These are phyloP conservation scores for Phytophthora hibernalis DNA, from an alignment of 352 stramenopile species.

Conservation along the genomic window DNA sequence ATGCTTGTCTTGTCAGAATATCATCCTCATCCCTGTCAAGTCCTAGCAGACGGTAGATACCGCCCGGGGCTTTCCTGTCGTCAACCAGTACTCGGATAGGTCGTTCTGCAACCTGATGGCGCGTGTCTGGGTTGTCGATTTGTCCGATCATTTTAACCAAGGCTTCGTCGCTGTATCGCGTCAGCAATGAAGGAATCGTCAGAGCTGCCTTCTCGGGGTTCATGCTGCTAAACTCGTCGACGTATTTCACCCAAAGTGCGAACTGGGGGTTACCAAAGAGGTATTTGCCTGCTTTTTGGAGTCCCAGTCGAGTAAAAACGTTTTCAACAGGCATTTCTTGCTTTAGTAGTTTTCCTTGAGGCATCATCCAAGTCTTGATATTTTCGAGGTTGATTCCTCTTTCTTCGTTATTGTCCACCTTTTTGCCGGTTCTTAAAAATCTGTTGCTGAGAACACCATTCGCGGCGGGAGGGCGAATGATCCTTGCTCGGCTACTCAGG, in stretches of 20 bases:
- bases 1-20: not conserved
- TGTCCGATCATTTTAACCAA: not conserved
- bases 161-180: not conserved
- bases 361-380: not conserved
- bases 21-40: not conserved
- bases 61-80: not conserved
- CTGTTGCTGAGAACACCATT: no score
- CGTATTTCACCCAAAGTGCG: not conserved
- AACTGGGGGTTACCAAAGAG: not conserved
- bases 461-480: no score
- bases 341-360: not conserved
- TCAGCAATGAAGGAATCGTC: not conserved
- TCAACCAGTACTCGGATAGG: not conserved
- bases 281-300: not conserved
- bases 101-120: not conserved
- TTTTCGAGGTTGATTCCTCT: not conserved
- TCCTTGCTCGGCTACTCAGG: no score
- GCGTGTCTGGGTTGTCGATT: not conserved
- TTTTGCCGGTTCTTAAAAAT: no score
- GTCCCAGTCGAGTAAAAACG: not conserved
- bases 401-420: not conserved
- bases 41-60: not conserved
- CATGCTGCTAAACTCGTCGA: not conserved
- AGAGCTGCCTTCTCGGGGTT: not conserved
- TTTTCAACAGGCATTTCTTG: not conserved